A percentile compares a stretch with the other conserved stretches of the same genome.
Conservation (phyloP, 2,329 filamentous ascomycete genomes). For the Alternaria sp. region DNA sequence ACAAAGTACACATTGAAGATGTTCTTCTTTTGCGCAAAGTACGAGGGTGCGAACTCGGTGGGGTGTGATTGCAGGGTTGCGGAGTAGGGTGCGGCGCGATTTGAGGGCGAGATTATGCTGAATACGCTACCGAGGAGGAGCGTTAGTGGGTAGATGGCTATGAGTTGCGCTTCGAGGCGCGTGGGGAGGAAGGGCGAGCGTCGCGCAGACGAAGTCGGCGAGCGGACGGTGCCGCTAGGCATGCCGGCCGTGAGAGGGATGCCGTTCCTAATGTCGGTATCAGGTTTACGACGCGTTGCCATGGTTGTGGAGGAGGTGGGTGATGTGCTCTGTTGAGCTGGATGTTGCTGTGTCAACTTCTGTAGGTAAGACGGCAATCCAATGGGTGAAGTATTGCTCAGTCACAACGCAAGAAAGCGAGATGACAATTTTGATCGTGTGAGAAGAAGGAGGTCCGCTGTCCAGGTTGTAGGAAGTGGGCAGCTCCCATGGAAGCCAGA, state of each 20-base stretch:
- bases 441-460: not conserved
- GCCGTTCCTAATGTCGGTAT: conserved; percentile 24
- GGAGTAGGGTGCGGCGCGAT: conserved; percentile 68
- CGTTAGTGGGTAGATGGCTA: conserved; percentile 77
- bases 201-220: conserved; percentile 34
- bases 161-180: conserved; percentile 68
- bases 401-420: not conserved
- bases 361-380: not conserved
- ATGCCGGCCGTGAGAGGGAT: conserved; percentile 36
- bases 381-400: not conserved
- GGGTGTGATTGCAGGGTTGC: conserved; percentile 69
- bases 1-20: conserved; percentile 93
- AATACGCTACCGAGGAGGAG: conserved; percentile 84
- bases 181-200: conserved; percentile 73
- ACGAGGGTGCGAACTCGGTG: conserved; percentile 70
- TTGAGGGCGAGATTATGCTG: conserved; percentile 77
- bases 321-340: conserved; percentile 7
- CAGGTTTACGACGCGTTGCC: conserved; percentile 46
- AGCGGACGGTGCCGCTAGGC: conserved; percentile 36
- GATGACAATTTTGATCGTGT: not conserved
- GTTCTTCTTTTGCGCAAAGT: conserved; percentile 95
- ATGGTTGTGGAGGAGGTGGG: conserved; percentile 26
- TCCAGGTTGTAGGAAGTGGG: conserved; percentile 3
- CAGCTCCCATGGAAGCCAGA: conserved; percentile 9
- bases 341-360: not conserved